Base-by-base conservation (phyloP, 768 basidiomycete genomes). In the Xerocomellus intermedius region DNA sequence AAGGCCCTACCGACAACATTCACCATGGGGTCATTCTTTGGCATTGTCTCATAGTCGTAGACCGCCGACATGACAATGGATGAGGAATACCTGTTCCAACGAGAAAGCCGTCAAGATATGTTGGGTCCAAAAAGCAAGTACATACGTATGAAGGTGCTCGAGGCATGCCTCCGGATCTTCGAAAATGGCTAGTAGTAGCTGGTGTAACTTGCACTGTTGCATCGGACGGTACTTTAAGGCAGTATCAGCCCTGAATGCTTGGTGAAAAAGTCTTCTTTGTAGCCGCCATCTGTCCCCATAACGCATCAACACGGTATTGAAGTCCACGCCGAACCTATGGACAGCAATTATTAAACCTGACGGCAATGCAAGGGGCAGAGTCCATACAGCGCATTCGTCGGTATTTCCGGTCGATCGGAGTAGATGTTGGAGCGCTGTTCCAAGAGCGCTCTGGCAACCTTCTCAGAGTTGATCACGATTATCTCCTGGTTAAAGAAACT, bases 261-360 rank as follows among this genome's bases (percentile, higher is more conserved):
- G 71, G 39, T 77, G 75, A 35, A 70, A 69, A 5, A 74, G 54
- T 35, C 69, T 64, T 53, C 75, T 59, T 36, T 75, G 71, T 24
- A 45, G 41, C 14, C 73, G 68, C 77, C 75, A 77, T 48, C 63
- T 63, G 16, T 67, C 62, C 10, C 74, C 75, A 53, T 77, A 75
- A n/a, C 42, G 61, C 61, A 73, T 66, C 13, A 74, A 45, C 13
- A 61, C 67, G 1, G 68, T 64, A 44, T 70, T 67, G 55, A 73
- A 75, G 64, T 65, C 69, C 50, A 76, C 1, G 56, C 72, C 70
- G 64, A 72, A 50, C 54, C 66, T 67, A 39, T 7, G 39, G 30
- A n/a, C 5, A 33, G 10, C 1, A 1, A 2, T 24, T 16, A 38
- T 53, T 37, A 43, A 65, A 33, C 16, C 45, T 8, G 35, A 2